Percentiles rank a stretch among this genome's conserved stretches.
Evolutionary conservation across 805 yeast species (phyloP).

Genomic region (Torulaspora quercuum): DNA sequence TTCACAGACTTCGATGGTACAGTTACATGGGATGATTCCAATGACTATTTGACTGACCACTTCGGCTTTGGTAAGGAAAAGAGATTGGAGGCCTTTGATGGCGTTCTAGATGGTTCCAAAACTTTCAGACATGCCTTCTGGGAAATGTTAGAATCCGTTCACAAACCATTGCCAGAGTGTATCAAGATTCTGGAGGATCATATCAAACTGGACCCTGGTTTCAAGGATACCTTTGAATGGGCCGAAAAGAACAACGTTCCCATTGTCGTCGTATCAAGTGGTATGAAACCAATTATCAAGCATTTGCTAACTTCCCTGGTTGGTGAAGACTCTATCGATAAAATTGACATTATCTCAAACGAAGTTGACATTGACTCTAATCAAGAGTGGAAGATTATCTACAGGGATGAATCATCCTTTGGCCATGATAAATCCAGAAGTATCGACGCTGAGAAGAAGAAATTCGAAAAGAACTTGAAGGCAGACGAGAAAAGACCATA

Average conservation of each 20-base stretch:
- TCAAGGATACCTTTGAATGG: slow-evolving; percentile 77
- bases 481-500: slow-evolving; percentile 49
- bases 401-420: slow-evolving; percentile 78
- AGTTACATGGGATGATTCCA: slow-evolving; percentile 90
- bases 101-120: slow-evolving; percentile 63
- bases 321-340: slow-evolving; percentile 68
- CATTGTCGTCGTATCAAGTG: slow-evolving; percentile 82
- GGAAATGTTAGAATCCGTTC: slow-evolving; percentile 76
- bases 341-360: slow-evolving; percentile 80
- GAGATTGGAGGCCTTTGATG: slow-evolving; percentile 65
- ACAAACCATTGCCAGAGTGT: slow-evolving; percentile 77
- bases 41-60: slow-evolving; percentile 85
- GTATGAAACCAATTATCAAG: slow-evolving; percentile 88
- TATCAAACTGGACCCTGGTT: slow-evolving; percentile 85
- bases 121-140: slow-evolving; percentile 80
- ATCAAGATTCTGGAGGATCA: slow-evolving; percentile 62
- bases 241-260: slow-evolving; percentile 70
- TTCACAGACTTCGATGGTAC: slow-evolving; percentile 99
- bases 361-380: slow-evolving; percentile 56
- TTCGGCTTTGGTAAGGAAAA: slow-evolving; percentile 77
- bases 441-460: slow-evolving; percentile 47
- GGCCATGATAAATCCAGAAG: slow-evolving; percentile 94
- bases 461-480: slow-evolving; percentile 30
- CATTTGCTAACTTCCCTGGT: slow-evolving; percentile 71
- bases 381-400: slow-evolving; percentile 77